These are phyloP conservation scores for Penicillium concentricum DNA, from an alignment of 2,329 filamentous ascomycete species.

Conservation along the genomic window DNA sequence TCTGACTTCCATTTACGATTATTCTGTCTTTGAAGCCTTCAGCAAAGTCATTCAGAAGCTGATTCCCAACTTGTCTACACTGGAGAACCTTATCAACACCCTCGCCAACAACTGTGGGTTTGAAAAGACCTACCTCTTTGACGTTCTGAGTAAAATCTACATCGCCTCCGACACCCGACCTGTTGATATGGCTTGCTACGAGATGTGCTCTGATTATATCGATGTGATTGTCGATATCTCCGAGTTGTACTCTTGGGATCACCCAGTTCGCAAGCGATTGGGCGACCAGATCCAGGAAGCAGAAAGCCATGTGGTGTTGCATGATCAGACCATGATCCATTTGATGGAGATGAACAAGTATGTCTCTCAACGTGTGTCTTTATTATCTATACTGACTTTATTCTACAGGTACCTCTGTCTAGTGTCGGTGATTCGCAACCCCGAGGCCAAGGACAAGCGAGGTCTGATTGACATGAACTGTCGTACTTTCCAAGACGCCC, in stretches of 20 bases:
- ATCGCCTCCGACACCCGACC: conserved; percentile 93
- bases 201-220: conserved; percentile 98
- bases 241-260: conserved; percentile 83
- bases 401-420: conserved; percentile 58
- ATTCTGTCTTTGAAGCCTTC: conserved; percentile 97
- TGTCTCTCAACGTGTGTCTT: conserved; percentile 20
- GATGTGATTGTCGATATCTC: conserved; percentile 97
- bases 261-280: conserved; percentile 42
- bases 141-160: conserved; percentile 97
- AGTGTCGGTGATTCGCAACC: conserved; percentile 64
- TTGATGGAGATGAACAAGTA: conserved; percentile 67
- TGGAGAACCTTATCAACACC: conserved; percentile 92
- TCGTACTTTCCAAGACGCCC: conserved; percentile 61
- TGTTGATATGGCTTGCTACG: conserved; percentile 92
- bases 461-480: conserved; percentile 67
- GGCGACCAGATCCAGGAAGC: conserved; percentile 54
- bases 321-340: conserved; percentile 63
- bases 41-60: conserved; percentile 98
- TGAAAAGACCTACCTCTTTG: conserved; percentile 97
- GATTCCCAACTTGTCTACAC: conserved; percentile 85
- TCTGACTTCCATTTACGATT: conserved; percentile 96
- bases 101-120: conserved; percentile 91
- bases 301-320: conserved; percentile 62
- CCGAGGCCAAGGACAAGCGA: conserved; percentile 63
- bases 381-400: conserved; percentile 15